Base-by-base conservation (phyloP, 257 asterid species). In the Nicotiana benthamiana region DNA sequence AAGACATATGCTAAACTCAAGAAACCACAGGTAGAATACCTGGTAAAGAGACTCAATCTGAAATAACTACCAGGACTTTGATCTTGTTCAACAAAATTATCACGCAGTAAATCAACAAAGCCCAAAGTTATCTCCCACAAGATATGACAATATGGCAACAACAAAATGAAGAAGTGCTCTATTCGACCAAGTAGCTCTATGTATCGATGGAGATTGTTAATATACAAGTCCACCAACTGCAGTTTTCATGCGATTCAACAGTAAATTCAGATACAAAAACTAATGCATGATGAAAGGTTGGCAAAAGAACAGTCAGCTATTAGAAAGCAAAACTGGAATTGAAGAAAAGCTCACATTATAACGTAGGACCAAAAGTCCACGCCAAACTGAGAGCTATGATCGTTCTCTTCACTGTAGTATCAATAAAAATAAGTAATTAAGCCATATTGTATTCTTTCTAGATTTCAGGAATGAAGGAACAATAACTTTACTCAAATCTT, bases 141-240 rank as follows among this genome's bases (percentile, higher is more conserved):
- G 63, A 86, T 85, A 91, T 0, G 97, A 91, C 11, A 91, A 5
- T 2, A 87, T n/a, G 30, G 88, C 90, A 18, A 91, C 52, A 4
- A 85, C 74, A 3, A 89, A 82, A 34, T 93, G 97, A 43, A 65
- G 75, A 90, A 87, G 67, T 87, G 79, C 43, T 85, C 88, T 85
- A 79, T 88, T 30, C 74, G 70, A 0, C 95, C 97, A 0, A 93
- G 90, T 18, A 48, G 36, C 36, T 89, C 84, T 10, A 59, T 6
- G 86, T 93, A 93, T 66, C 60, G 76, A 68, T 68, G 32, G 43
- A 36, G 54, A 18, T 40, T 18, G 32, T 40, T 26, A 22, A 26
- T 59, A 7, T 86, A 86, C 88, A 93, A 74, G 75, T 91, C 91
- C 80, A 77, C 66, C 15, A 93, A 88, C 95, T 93, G 89, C 81